phyloP scores from a whole-genome alignment of 2,329 filamentous ascomycete genomes.

The Colletotrichum musicola region DNA sequence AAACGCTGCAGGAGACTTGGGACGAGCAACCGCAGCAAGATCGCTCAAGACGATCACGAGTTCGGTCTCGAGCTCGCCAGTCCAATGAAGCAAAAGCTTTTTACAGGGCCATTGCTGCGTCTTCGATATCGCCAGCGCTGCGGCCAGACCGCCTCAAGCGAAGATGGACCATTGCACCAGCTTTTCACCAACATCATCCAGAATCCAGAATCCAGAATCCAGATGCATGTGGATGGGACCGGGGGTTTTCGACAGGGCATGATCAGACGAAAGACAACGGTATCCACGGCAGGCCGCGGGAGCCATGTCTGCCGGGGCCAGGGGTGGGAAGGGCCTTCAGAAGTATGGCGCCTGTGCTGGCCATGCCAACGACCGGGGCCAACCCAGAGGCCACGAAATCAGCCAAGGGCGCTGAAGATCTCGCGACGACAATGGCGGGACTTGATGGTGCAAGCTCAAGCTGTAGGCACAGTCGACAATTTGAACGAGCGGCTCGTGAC shows the following conservation, averaged over 20 bases:
- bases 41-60: not conserved
- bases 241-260: constrained; percentile 15
- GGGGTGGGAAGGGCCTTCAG: constrained; percentile 22
- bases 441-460: not conserved
- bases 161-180: too few relatives aligned
- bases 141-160: too few relatives aligned
- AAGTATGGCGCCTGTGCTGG: constrained; percentile 18
- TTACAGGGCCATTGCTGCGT: too few relatives aligned
- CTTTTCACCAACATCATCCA: too few relatives aligned
- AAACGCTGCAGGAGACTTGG: constrained; percentile 13
- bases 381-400: constrained; percentile 21
- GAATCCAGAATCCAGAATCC: not conserved
- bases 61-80: not conserved
- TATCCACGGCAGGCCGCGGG: constrained; percentile 8
- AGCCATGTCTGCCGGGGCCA: constrained; percentile 21
- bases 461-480: not conserved
- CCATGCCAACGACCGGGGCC: constrained; percentile 17
- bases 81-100: too few relatives aligned
- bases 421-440: not conserved
- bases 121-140: too few relatives aligned
- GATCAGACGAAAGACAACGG: constrained; percentile 30
- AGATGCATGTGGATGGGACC: constrained; percentile 9
- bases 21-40: constrained; percentile 16
- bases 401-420: constrained; percentile 23
- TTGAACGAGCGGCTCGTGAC: not conserved